These are phyloP conservation scores for Lathyrus sativus DNA, from an alignment of 306 rosid species.

Conservation along the genomic window DNA sequence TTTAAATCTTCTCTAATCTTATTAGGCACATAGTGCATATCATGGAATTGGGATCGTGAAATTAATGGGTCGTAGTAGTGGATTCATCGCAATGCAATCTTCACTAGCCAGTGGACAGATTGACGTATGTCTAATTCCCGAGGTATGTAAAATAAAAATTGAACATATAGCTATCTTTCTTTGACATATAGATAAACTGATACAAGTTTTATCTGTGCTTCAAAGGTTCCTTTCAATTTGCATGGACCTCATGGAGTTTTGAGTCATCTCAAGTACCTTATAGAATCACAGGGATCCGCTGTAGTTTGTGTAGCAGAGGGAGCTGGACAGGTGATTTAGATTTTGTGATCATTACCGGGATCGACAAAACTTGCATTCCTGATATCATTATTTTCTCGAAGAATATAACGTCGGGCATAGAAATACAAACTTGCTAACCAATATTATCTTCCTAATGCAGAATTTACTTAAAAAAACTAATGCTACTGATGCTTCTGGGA, in stretches of 20 bases:
- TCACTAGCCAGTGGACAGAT: slow-evolving; percentile 95
- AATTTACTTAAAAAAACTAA: slow-evolving; percentile 76
- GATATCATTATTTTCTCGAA: slow-evolving; percentile 6
- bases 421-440: slow-evolving; percentile 29
- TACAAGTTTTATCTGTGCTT: slow-evolving; percentile 35
- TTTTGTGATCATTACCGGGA: slow-evolving; percentile 3
- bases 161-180: slow-evolving; percentile 20
- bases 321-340: slow-evolving; percentile 85
- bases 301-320: slow-evolving; percentile 95
- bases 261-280: slow-evolving; percentile 80
- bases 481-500: slow-evolving; percentile 94
- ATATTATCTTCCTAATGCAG: slow-evolving; percentile 55
- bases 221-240: slow-evolving; percentile 73
- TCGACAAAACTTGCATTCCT: not conserved
- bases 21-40: slow-evolving; percentile 95
- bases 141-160: slow-evolving; percentile 54
- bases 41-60: slow-evolving; percentile 94
- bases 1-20: slow-evolving; percentile 36
- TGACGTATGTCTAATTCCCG: slow-evolving; percentile 92
- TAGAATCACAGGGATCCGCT: slow-evolving; percentile 92
- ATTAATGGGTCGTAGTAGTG: slow-evolving; percentile 99
- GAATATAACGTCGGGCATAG: slow-evolving; percentile 1
- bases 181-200: slow-evolving; percentile 31
- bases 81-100: slow-evolving; percentile 97
- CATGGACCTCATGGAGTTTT: slow-evolving; percentile 89